A percentile compares a stretch with the other conserved stretches of the same genome.
phyloP scores from a whole-genome alignment of 2,329 filamentous ascomycete genomes.

The Ophiostoma tasmaniense region DNA sequence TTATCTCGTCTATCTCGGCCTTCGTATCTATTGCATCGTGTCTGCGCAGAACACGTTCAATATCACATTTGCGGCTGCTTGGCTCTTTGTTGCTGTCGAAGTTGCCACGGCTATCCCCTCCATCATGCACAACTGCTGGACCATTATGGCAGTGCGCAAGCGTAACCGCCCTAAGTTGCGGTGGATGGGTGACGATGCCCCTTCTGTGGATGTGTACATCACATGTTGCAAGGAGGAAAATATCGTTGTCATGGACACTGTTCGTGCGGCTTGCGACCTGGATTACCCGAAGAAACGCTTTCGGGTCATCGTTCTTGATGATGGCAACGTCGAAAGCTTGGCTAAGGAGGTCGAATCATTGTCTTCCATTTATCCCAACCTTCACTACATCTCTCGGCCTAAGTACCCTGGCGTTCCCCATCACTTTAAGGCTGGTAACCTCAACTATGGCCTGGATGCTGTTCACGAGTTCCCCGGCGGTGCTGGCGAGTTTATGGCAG shows the following conservation, averaged over 20 bases:
- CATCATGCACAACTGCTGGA: constrained; percentile 22
- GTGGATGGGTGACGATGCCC: constrained; percentile 39
- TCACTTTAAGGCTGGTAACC: constrained; percentile 57
- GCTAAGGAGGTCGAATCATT: constrained; percentile 26
- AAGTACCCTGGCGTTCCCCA: constrained; percentile 42
- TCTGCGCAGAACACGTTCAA: constrained; percentile 37
- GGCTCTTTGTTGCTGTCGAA: constrained; percentile 32
- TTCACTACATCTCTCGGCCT: constrained; percentile 44
- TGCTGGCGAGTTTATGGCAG: constrained; percentile 45
- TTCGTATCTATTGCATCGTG: constrained; percentile 46
- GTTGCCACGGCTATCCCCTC: constrained; percentile 21
- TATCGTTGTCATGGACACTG: constrained; percentile 48
- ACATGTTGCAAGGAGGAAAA: constrained; percentile 51
- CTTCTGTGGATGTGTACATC: constrained; percentile 49
- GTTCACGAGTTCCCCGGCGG: constrained; percentile 43
- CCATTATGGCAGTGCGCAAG: constrained; percentile 21
- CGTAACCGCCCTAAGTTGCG: constrained; percentile 41
- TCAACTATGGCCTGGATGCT: constrained; percentile 52
- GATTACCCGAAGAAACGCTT: constrained; percentile 47
- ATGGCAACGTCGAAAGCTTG: constrained; percentile 40
- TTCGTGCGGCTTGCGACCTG: constrained; percentile 43
- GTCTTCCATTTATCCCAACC: constrained; percentile 37
- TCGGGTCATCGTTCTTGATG: constrained; percentile 48
- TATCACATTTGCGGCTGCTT: constrained; percentile 41
- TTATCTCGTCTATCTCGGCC: constrained; percentile 41